Percentiles rank a stretch among this genome's conserved stretches.
phyloP scores from a whole-genome alignment of 306 rosid genomes.

The Sicyos edulis region DNA sequence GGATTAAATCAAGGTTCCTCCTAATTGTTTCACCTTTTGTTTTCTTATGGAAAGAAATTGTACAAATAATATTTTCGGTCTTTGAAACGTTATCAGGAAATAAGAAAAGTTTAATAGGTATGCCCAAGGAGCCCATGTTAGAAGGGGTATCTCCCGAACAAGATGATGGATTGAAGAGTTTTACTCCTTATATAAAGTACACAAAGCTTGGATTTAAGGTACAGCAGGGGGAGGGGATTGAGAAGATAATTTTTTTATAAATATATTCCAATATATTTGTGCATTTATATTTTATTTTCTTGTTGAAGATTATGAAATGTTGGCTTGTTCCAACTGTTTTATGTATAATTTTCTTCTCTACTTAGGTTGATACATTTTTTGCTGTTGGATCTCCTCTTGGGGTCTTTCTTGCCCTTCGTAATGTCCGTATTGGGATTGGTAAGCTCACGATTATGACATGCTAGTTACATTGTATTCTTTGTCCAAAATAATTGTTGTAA shows the following conservation, averaged over 20 bases:
- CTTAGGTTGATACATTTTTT: slow-evolving; percentile 91
- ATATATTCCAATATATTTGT: background rate
- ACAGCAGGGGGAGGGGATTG: background rate
- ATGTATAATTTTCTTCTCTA: slow-evolving; percentile 3
- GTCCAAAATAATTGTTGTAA: slow-evolving; percentile 2
- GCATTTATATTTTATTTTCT: background rate
- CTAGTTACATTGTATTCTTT: slow-evolving; percentile 7
- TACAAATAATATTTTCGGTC: background rate
- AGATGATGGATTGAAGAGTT: slow-evolving; percentile 43
- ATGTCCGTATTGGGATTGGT: slow-evolving; percentile 85
- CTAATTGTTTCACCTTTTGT: slow-evolving; percentile 22
- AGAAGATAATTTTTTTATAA: background rate
- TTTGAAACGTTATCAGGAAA: slow-evolving; percentile 31
- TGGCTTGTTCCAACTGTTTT: slow-evolving; percentile 18
- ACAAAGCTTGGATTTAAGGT: slow-evolving; percentile 93
- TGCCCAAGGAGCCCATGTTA: slow-evolving; percentile 33
- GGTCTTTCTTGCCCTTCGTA: slow-evolving; percentile 93
- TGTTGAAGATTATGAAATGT: background rate
- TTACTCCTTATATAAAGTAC: slow-evolving; percentile 69
- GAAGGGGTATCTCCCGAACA: slow-evolving; percentile 36
- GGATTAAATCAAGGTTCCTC: slow-evolving; percentile 49
- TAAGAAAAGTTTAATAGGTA: slow-evolving; percentile 31
- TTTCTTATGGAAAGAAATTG: slow-evolving; percentile 11
- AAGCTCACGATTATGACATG: slow-evolving; percentile 23
- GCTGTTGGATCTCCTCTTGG: slow-evolving; percentile 99